Conservation (phyloP, 192 early-diverging fungal genomes). For the Gamsiella multidivaricata region DNA sequence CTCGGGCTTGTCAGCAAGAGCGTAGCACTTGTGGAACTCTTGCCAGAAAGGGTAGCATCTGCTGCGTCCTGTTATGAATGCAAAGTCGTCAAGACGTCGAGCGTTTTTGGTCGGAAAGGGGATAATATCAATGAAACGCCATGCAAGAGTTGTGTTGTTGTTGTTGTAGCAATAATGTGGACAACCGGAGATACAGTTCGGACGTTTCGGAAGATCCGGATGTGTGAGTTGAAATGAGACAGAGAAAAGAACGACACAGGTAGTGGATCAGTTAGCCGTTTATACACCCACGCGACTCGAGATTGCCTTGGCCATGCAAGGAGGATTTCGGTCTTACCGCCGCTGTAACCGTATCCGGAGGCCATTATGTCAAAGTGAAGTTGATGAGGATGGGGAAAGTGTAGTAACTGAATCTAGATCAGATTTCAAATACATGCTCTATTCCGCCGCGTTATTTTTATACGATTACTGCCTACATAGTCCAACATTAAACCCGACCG, state of each 20-base stretch:
- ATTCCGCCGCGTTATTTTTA: too few species aligned
- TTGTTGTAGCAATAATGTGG: too few species aligned
- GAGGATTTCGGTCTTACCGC: conserved; percentile 53
- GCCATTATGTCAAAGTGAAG: conserved; percentile 56
- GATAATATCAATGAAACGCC: background rate
- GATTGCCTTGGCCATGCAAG: background rate
- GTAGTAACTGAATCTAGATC: background rate
- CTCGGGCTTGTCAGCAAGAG: conserved; percentile 76
- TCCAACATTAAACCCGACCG: background rate
- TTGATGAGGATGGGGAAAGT: background rate
- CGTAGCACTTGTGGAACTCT: conserved; percentile 95
- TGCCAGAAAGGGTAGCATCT: conserved; percentile 98
- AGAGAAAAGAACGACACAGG: background rate
- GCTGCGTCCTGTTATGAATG: conserved; percentile 73
- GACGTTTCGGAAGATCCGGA: background rate
- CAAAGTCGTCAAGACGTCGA: background rate
- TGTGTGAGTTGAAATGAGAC: background rate
- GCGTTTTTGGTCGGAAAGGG: background rate
- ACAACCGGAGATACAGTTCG: background rate
- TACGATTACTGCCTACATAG: too few species aligned
- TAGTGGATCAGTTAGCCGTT: background rate
- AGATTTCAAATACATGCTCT: too few species aligned
- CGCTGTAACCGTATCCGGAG: conserved; percentile 75
- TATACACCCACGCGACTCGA: background rate
- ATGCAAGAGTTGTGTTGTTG: background rate